phyloP scores from a whole-genome alignment of 768 basidiomycete genomes.

The Tylopilus plumbeoviolaceoides region DNA sequence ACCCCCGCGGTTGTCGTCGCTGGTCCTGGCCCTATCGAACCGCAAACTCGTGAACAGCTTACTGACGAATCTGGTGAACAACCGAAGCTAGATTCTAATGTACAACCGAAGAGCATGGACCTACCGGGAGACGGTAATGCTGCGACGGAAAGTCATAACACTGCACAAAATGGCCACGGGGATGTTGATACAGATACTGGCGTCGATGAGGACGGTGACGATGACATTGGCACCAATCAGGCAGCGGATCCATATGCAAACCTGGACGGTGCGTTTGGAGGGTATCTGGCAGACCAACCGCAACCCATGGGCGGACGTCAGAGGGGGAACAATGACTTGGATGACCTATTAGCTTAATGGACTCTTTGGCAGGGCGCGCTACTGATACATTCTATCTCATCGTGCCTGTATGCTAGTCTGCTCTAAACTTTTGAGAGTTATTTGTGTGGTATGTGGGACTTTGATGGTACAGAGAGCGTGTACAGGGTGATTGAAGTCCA shows the following conservation, averaged over 20 bases:
- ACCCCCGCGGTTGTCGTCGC: slow-evolving; percentile 42
- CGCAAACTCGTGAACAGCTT: slow-evolving; percentile 24
- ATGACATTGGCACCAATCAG: slow-evolving; percentile 33
- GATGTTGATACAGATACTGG: slow-evolving; percentile 24
- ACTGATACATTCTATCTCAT: neutral
- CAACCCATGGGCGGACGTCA: slow-evolving; percentile 48
- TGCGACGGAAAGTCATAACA: neutral
- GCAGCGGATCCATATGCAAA: slow-evolving; percentile 76
- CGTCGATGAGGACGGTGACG: slow-evolving; percentile 39
- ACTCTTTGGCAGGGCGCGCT: neutral
- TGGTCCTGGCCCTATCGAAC: slow-evolving; percentile 48
- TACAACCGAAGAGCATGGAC: slow-evolving; percentile 21
- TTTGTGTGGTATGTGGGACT: slow-evolving; percentile 11
- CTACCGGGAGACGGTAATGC: slow-evolving; percentile 18
- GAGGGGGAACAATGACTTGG: slow-evolving; percentile 46
- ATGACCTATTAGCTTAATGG: slow-evolving; percentile 62
- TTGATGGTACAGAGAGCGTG: neutral
- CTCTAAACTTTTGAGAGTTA: neutral
- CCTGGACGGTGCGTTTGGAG: slow-evolving; percentile 71
- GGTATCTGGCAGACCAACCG: slow-evolving; percentile 70
- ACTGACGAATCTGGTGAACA: slow-evolving; percentile 22
- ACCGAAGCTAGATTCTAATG: slow-evolving; percentile 32
- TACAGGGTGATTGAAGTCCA: neutral
- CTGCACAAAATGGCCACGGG: slow-evolving; percentile 15
- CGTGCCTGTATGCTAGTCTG: slow-evolving; percentile 2